Evolutionary conservation across 164 flowering plant genomes (phyloP).

Genomic region (Santalum album): DNA sequence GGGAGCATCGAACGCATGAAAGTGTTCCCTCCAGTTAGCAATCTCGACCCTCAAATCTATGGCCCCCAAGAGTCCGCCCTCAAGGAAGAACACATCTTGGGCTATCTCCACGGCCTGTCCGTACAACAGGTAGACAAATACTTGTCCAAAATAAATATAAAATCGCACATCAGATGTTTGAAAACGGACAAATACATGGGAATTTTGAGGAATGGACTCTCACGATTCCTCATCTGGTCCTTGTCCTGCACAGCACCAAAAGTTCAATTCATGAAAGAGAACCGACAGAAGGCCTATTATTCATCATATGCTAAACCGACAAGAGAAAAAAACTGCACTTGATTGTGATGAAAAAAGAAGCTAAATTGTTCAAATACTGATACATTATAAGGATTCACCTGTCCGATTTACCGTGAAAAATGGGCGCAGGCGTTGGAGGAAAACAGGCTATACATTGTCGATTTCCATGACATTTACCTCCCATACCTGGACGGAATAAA

Average conservation of each 20-base stretch:
- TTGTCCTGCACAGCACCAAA: too few relatives aligned
- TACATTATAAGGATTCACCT: neutral
- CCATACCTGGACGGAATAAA: slow-evolving; percentile 80
- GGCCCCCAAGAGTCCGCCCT: slow-evolving; percentile 78
- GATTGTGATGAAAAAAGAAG: too few relatives aligned
- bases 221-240: too few relatives aligned
- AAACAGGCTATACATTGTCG: slow-evolving; percentile 64
- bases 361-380: too few relatives aligned
- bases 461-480: slow-evolving; percentile 68
- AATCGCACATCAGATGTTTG: too few relatives aligned
- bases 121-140: slow-evolving; percentile 52
- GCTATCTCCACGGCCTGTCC: slow-evolving; percentile 68
- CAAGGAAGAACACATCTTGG: slow-evolving; percentile 67
- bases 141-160: too few relatives aligned
- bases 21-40: slow-evolving; percentile 76
- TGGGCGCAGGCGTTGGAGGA: slow-evolving; percentile 61
- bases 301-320: too few relatives aligned
- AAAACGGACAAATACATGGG: too few relatives aligned
- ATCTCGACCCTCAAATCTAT: slow-evolving; percentile 66
- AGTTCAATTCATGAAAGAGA: too few relatives aligned
- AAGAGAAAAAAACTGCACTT: too few relatives aligned
- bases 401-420: neutral
- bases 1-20: slow-evolving; percentile 60
- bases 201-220: too few relatives aligned
- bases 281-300: too few relatives aligned